These are phyloP conservation scores for Potentilla sterilis DNA, from an alignment of 306 rosid genomes.

Conservation along the genomic window DNA sequence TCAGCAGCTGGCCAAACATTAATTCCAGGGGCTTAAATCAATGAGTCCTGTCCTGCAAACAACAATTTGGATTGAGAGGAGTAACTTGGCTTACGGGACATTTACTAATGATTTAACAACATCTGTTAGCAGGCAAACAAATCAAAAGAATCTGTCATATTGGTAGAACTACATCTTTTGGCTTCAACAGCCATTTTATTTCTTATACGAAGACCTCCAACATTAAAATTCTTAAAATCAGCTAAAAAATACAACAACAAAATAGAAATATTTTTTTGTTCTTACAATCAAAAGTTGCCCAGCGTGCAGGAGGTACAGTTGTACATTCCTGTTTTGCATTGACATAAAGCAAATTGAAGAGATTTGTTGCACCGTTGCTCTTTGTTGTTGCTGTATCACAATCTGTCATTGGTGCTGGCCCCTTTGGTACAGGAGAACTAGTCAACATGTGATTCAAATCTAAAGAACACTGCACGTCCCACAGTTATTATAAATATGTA, in stretches of 20 bases:
- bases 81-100: neutral
- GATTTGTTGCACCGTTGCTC: conserved; percentile 37
- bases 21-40: conserved; percentile 3
- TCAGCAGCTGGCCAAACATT: conserved; percentile 3
- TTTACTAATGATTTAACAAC: neutral
- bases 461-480: conserved; percentile 45
- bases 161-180: neutral
- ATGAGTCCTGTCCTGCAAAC: conserved; percentile 12
- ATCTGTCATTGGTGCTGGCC: conserved; percentile 36
- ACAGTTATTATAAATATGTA: conserved; percentile 2
- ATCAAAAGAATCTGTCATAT: neutral
- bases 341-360: conserved; percentile 34
- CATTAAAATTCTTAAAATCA: neutral
- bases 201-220: neutral
- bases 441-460: conserved; percentile 33
- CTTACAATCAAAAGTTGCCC: conserved; percentile 89
- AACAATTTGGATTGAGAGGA: neutral
- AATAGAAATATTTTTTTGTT: neutral
- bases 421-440: conserved; percentile 33
- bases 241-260: neutral
- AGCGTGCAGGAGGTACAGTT: conserved; percentile 43
- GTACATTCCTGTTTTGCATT: conserved; percentile 36
- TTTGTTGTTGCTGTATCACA: conserved; percentile 26
- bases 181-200: neutral
- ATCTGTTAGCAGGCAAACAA: neutral